Evolutionary conservation across 148 eudicot species (phyloP), one percentile per base, ranked within the genome.

Genomic region (Bassia scoparia): DNA sequence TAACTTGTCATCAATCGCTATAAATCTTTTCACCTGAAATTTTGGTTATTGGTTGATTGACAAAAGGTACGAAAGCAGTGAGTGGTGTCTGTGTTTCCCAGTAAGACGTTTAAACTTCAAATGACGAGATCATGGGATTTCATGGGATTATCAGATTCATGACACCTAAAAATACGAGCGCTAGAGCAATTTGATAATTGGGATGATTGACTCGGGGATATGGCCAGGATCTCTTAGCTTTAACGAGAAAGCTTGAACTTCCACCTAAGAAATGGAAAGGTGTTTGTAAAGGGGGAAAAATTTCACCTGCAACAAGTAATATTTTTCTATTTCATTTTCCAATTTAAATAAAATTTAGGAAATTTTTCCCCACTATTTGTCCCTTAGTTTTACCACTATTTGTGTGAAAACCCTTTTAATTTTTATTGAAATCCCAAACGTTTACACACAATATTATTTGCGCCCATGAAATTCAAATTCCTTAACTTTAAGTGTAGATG

Each of bases 41-140:
- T 41, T 41, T 41, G 1, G 46, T 14, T 41, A 41, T 41, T 41
- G 2, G 12, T 14, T 14, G 8, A 8, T 41, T 41, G 9, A 7
- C 50, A n/a, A 73, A 74, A 88, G 90, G 69, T 23, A 50, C 54
- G 67, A 73, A 82, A 13, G 83, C n/a, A n/a, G n/a, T n/a, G 61
- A 58, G 90, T 89, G 18, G 77, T 83, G n/a, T 83, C 90, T n/a
- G 82, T 83, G 17, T 87, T 89, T 52, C 85, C 86, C 14, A 80
- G 86, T 46, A 74, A 56, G 72, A 82, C 69, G 26, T 78, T 84
- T 16, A 55, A 83, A 12, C 82, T 77, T 68, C 84, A 80, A 20
- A 90, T n/a, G 2, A 90, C 92, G 53, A 82, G 87, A 68, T 90
- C 96, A 0, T 90, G 96, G 96, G 88, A 90, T 68, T 84, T 81